phyloP scores from a whole-genome alignment of 257 asterid species.

The Solanum gracilifrons region DNA sequence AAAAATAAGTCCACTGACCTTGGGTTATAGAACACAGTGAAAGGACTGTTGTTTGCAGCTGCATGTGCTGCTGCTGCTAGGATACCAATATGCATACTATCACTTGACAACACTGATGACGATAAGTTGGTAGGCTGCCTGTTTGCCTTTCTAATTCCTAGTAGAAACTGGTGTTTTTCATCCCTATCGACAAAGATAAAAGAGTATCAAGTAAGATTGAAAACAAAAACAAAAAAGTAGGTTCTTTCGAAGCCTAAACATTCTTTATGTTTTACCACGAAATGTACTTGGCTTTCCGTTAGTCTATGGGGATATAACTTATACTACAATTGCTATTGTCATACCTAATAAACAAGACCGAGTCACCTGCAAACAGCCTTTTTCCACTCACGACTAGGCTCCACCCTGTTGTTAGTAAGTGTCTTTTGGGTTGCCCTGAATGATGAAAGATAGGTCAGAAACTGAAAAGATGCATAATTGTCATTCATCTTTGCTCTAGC shows the following conservation, averaged over 20 bases:
- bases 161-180: constrained; percentile 71
- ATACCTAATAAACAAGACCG: constrained; percentile 85
- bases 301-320: neutral
- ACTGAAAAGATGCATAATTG: neutral
- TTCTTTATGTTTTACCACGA: neutral
- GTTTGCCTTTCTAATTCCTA: constrained; percentile 74
- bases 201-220: neutral
- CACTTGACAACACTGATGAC: constrained; percentile 86
- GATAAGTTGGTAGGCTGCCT: constrained; percentile 89
- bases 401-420: constrained; percentile 94
- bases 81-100: constrained; percentile 96
- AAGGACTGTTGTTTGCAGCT: constrained; percentile 88
- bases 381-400: constrained; percentile 87
- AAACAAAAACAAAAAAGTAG: neutral
- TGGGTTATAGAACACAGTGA: constrained; percentile 88
- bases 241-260: neutral
- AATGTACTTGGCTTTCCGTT: neutral
- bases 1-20: constrained; percentile 31
- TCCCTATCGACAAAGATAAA: constrained; percentile 34
- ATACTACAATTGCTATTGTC: neutral
- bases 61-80: constrained; percentile 99
- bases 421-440: constrained; percentile 91
- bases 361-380: constrained; percentile 84
- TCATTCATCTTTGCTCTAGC: neutral
- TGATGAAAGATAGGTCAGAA: neutral